phyloP scores from a whole-genome alignment of 257 asterid species.

The Eustoma russellianum region DNA sequence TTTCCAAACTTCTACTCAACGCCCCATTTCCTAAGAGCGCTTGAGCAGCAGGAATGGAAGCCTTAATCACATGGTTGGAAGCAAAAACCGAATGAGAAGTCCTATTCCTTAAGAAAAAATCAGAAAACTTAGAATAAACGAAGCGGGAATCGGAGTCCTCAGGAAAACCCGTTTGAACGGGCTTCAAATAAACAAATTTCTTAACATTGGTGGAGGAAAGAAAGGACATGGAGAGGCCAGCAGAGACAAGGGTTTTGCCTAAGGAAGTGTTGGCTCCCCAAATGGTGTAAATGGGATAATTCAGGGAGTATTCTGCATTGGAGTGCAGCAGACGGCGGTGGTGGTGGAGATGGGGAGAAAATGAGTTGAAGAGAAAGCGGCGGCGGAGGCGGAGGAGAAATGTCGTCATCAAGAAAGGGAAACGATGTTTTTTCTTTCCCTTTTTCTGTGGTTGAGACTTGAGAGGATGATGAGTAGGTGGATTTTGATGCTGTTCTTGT shows the following conservation, averaged over 20 bases:
- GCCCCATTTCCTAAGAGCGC: slow-evolving; percentile 21
- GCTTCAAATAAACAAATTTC: slow-evolving; percentile 69
- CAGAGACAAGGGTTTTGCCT: slow-evolving; percentile 95
- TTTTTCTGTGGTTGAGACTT: no score
- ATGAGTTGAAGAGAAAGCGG: slow-evolving; percentile 16
- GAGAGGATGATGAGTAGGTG: no score
- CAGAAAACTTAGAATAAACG: slow-evolving; percentile 50
- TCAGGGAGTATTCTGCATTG: slow-evolving; percentile 46
- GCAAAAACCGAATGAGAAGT: slow-evolving; percentile 46
- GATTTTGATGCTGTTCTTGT: no score
- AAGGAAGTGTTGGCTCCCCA: slow-evolving; percentile 96
- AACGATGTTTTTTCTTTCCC: no score
- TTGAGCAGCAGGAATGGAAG: slow-evolving; percentile 47
- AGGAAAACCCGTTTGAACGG: slow-evolving; percentile 90
- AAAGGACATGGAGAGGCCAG: slow-evolving; percentile 89
- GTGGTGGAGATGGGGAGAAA: slow-evolving; percentile 19
- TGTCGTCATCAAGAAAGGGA: slow-evolving; percentile 1
- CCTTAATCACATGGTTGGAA: slow-evolving; percentile 53
- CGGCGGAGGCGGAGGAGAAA: slow-evolving; percentile 14
- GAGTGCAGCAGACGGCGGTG: slow-evolving; percentile 11
- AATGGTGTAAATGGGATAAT: slow-evolving; percentile 79
- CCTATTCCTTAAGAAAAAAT: slow-evolving; percentile 36
- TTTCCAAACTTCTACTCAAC: slow-evolving; percentile 12
- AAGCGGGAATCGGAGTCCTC: slow-evolving; percentile 81
- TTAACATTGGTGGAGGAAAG: slow-evolving; percentile 30